Evolutionary conservation across 805 yeast species (phyloP).

Genomic region (Lachancea cidri): DNA sequence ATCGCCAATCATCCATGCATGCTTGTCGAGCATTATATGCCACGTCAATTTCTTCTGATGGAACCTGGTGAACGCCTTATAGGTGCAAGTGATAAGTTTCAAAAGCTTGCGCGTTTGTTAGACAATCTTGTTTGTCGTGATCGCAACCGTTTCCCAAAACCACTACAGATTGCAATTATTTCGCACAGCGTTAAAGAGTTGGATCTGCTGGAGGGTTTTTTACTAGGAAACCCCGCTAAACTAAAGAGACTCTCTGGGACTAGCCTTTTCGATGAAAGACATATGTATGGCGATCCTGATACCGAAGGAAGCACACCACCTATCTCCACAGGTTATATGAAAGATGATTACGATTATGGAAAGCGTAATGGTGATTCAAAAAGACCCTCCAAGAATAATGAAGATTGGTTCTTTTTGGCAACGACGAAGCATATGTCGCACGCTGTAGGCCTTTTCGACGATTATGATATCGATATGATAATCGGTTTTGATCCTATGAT

Average conservation of each 20-base stretch:
- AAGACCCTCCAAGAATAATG: slow-evolving; percentile 17
- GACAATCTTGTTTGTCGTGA: slow-evolving; percentile 18
- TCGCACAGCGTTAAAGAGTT: slow-evolving; percentile 63
- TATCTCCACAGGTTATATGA: slow-evolving; percentile 13
- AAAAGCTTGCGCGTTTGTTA: slow-evolving; percentile 44
- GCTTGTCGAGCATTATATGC: slow-evolving; percentile 72
- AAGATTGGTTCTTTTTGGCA: slow-evolving; percentile 39
- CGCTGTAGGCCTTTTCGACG: slow-evolving; percentile 29
- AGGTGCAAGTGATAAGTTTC: slow-evolving; percentile 55
- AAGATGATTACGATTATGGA: slow-evolving; percentile 28
- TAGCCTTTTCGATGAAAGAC: slow-evolving; percentile 43
- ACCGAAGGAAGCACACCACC: slow-evolving; percentile 2
- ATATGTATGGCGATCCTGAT: slow-evolving; percentile 11
- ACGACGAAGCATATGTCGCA: slow-evolving; percentile 42
- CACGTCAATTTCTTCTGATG: slow-evolving; percentile 60
- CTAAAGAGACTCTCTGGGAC: slow-evolving; percentile 66
- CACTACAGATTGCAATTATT: slow-evolving; percentile 37
- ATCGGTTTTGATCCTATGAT: slow-evolving; percentile 45
- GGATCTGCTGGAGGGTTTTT: slow-evolving; percentile 71
- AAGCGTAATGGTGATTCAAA: slow-evolving; percentile 2
- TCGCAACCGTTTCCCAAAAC: slow-evolving; percentile 10
- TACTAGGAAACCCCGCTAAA: slow-evolving; percentile 64
- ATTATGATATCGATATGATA: slow-evolving; percentile 38
- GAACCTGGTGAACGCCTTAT: slow-evolving; percentile 54
- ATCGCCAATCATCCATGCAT: slow-evolving; percentile 63